These are phyloP conservation scores for Senna tora DNA, from an alignment of 306 rosid species.

Conservation along the genomic window DNA sequence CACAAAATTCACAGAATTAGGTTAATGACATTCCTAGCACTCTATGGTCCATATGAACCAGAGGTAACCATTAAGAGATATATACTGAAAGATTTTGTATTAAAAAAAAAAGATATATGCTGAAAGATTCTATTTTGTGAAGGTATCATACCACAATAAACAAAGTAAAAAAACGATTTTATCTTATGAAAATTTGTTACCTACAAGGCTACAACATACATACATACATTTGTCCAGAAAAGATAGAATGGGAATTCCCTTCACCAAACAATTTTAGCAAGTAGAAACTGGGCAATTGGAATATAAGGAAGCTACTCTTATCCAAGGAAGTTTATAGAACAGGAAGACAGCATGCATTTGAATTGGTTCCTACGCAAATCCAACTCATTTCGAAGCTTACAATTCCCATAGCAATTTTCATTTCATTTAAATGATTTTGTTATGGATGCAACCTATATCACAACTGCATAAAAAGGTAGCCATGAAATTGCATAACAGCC, in stretches of 20 bases:
- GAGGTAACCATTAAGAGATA: background rate
- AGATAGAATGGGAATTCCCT: background rate
- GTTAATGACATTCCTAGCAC: slow-evolving; percentile 12
- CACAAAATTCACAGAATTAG: slow-evolving; percentile 5
- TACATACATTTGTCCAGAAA: background rate
- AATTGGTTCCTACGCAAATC: slow-evolving; percentile 21
- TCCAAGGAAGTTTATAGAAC: too few species aligned
- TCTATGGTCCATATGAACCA: background rate
- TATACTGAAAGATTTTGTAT: too few species aligned
- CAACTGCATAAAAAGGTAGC: slow-evolving; percentile 3
- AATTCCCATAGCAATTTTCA: slow-evolving; percentile 1
- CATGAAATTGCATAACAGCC: slow-evolving; percentile 5
- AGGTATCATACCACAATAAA: background rate
- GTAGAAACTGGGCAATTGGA: background rate
- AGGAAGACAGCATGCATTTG: slow-evolving; percentile 7
- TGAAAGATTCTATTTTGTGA: background rate
- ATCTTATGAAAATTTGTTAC: background rate
- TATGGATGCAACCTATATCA: background rate
- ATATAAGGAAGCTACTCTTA: background rate
- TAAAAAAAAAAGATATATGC: too few species aligned
- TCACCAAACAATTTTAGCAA: slow-evolving; percentile 1
- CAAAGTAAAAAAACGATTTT: background rate
- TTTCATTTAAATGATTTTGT: slow-evolving; percentile 1
- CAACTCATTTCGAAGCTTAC: slow-evolving; percentile 12
- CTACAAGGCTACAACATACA: too few species aligned